Evolutionary conservation across 306 rosid genomes (phyloP), one percentile per base, ranked within the genome.

Genomic region (Arachis stenosperma): DNA sequence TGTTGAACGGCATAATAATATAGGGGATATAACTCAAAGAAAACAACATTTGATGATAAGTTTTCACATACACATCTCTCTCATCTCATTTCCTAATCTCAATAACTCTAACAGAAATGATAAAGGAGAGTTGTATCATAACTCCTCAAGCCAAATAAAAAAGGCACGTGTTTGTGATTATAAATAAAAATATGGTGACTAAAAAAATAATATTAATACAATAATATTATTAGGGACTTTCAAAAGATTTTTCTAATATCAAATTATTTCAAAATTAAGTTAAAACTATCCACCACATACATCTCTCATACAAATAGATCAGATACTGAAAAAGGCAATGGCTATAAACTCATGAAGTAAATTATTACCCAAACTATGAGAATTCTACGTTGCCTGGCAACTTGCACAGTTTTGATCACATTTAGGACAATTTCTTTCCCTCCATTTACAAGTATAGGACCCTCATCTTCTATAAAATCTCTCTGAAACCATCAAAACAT

Each of bases 361-460:
- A 13, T 14, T 27, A 40, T 51, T 83, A 93, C 96, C 97, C 97
- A 94, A 72, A 91, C 81, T 8, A 91, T 43, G 74, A 85, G 90
- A 54, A 89, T 61, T 8, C 91, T 88, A 40, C 94, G 91, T 69
- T 85, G 76, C 81, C 95, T 86, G 13, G 92, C 92, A 55, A 84
- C 64, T 78, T 87, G 84, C 9, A 94, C 79, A 40, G 95, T 90
- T 74, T 79, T 56, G n/a, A 82, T 76, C 12, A 94, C 95, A 72
- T 87, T 85, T 40, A 96, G 92, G 61, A 89, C 81, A 10, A 91
- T 84, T 12, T 86, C 81, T 82, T 81, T 85, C 71, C 92, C 91
- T 79, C 99, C 96, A 15, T 75, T 81, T 2, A 89, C 82, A 8
- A 13, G 51, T 75, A 89, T 2, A n/a, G 75, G 86, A 64, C 87